phyloP scores from a whole-genome alignment of 2,329 filamentous ascomycete species.

The Aspergillus quadricinctus region DNA sequence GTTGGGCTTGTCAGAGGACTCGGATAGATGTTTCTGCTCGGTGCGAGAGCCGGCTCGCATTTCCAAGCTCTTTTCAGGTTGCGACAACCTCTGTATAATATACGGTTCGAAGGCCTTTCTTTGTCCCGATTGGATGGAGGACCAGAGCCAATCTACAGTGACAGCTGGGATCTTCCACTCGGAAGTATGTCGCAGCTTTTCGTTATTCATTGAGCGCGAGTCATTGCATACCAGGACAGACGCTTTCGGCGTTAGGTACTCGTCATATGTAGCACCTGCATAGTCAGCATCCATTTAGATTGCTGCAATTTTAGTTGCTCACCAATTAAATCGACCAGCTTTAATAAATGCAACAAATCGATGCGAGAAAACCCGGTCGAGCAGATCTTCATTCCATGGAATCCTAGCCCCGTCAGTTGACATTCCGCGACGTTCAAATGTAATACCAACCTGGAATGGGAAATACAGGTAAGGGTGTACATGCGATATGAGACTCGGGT shows the following conservation, averaged over 20 bases:
- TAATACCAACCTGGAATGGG: slow-evolving; percentile 53
- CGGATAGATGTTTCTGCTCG: slow-evolving; percentile 12
- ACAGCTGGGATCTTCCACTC: slow-evolving; percentile 79
- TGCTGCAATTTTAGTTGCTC: slow-evolving; percentile 14
- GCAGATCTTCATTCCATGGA: slow-evolving; percentile 67
- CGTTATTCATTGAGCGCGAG: slow-evolving; percentile 50
- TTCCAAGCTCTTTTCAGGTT: slow-evolving; percentile 18
- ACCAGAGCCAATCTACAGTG: slow-evolving; percentile 76
- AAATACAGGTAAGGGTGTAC: slow-evolving; percentile 68
- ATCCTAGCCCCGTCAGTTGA: slow-evolving; percentile 45
- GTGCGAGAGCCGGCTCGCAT: slow-evolving; percentile 16
- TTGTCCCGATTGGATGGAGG: slow-evolving; percentile 59
- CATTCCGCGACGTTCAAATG: neutral
- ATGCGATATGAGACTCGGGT: slow-evolving; percentile 67
- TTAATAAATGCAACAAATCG: slow-evolving; percentile 79
- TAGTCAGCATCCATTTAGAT: slow-evolving; percentile 16
- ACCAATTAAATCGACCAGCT: slow-evolving; percentile 69
- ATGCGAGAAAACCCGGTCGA: slow-evolving; percentile 80
- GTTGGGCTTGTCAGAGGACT: slow-evolving; percentile 1
- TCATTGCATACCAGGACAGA: slow-evolving; percentile 72
- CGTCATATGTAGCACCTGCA: slow-evolving; percentile 69
- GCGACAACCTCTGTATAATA: slow-evolving; percentile 27
- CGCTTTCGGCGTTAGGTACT: slow-evolving; percentile 66
- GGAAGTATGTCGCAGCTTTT: slow-evolving; percentile 75
- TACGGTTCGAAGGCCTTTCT: slow-evolving; percentile 48